phyloP scores from a whole-genome alignment of 2,329 filamentous ascomycete species.

The Colletotrichum nymphaeae region DNA sequence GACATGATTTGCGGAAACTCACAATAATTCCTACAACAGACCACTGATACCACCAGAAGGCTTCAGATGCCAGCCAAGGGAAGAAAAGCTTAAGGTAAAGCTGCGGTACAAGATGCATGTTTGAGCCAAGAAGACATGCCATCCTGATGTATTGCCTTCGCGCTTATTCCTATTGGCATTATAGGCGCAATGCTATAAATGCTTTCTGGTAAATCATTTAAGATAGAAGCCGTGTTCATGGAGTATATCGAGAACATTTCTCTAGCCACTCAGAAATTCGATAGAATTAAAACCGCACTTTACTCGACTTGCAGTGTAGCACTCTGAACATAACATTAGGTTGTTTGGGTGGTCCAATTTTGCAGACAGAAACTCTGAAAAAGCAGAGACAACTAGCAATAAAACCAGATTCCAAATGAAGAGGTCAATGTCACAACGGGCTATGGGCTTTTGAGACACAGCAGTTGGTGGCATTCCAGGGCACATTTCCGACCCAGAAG shows the following conservation, averaged over 20 bases:
- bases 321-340: not conserved
- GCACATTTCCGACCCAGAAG: not conserved
- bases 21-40: not conserved
- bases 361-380: not conserved
- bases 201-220: not conserved
- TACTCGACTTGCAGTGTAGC: not conserved
- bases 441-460: not conserved
- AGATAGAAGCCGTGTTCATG: not conserved
- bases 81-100: not conserved
- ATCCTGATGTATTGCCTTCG: too few relatives aligned
- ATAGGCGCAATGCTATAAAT: not conserved
- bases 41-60: not conserved
- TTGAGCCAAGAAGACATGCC: too few relatives aligned
- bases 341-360: too few relatives aligned
- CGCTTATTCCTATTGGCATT: not conserved
- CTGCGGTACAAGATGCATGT: too few relatives aligned
- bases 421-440: not conserved
- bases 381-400: not conserved
- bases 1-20: not conserved
- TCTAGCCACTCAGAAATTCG: not conserved
- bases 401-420: not conserved
- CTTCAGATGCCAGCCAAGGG: not conserved
- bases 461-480: not conserved
- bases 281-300: not conserved
- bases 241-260: not conserved